These are phyloP conservation scores for Clitopilus passeckerianus DNA, from an alignment of 768 basidiomycete genomes.

Conservation along the genomic window DNA sequence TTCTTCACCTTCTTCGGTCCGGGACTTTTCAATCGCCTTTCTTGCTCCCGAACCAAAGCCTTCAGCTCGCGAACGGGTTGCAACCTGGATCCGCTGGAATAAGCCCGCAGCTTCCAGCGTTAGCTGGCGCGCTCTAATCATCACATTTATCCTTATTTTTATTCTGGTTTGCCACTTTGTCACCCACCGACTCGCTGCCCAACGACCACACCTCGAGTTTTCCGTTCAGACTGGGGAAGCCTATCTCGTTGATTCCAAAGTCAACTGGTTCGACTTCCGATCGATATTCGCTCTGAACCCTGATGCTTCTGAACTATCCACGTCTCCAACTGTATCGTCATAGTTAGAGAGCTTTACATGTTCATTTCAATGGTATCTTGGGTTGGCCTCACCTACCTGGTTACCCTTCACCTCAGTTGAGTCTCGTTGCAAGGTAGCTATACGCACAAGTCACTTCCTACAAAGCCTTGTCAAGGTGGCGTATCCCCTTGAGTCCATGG, in stretches of 20 bases:
- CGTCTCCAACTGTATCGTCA: neutral
- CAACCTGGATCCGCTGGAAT: constrained; percentile 14
- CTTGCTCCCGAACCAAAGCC: constrained; percentile 58
- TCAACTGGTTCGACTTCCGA: constrained; percentile 27
- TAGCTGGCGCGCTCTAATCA: constrained; percentile 41
- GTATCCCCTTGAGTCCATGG: too few species aligned
- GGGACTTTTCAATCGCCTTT: constrained; percentile 77
- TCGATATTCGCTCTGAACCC: constrained; percentile 15
- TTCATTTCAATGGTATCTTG: neutral
- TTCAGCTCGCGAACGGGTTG: constrained; percentile 50
- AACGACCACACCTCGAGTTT: constrained; percentile 56
- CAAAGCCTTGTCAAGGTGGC: too few species aligned
- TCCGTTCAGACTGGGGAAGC: constrained; percentile 24
- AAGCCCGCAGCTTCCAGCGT: constrained; percentile 22
- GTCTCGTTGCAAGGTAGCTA: neutral
- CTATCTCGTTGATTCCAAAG: constrained; percentile 19
- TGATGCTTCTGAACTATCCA: neutral
- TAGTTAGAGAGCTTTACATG: neutral
- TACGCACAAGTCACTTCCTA: too few species aligned
- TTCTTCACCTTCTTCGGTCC: constrained; percentile 59
- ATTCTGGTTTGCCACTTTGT: constrained; percentile 48
- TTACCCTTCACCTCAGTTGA: neutral
- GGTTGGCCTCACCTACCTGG: neutral
- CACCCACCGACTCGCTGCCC: constrained; percentile 51
- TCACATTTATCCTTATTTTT: constrained; percentile 50